These are phyloP conservation scores for Alternaria brassicicola DNA, from an alignment of 2,329 filamentous ascomycete species.

Conservation along the genomic window DNA sequence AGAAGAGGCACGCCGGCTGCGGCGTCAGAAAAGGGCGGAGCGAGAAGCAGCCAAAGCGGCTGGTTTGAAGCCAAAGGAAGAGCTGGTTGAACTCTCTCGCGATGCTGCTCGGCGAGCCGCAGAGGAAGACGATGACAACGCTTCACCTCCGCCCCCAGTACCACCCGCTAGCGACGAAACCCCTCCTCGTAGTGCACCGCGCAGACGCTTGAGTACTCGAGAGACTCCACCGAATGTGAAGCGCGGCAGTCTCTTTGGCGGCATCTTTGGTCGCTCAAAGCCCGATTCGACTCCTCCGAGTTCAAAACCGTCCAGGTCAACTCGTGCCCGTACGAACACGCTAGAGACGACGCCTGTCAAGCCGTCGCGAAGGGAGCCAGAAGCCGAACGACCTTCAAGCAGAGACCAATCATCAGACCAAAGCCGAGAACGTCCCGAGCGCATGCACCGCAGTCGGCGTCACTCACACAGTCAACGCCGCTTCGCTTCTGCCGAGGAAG, in stretches of 20 bases:
- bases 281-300: conserved; percentile 33
- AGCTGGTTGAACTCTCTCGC: conserved; percentile 20
- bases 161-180: conserved; percentile 26
- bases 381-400: conserved; percentile 32
- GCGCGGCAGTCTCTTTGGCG: conserved; percentile 41
- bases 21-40: conserved; percentile 35
- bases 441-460: conserved; percentile 39
- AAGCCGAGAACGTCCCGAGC: conserved; percentile 42
- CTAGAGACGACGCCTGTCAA: conserved; percentile 22
- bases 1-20: conserved; percentile 33
- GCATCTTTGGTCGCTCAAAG: conserved; percentile 43
- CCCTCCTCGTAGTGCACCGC: conserved; percentile 28
- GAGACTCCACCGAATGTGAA: conserved; percentile 34
- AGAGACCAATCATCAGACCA: conserved; percentile 43
- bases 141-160: conserved; percentile 13
- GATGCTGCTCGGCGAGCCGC: conserved; percentile 36
- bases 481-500: conserved; percentile 40
- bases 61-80: conserved; percentile 18
- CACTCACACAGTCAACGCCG: conserved; percentile 35
- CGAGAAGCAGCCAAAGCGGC: conserved; percentile 33
- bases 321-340: conserved; percentile 36
- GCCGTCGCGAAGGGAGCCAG: conserved; percentile 26
- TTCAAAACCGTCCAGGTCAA: conserved; percentile 31
- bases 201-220: conserved; percentile 35
- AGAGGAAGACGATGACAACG: conserved; percentile 21